Base-by-base conservation (phyloP, 2,329 filamentous ascomycete species). In the Claviceps sp. region DNA sequence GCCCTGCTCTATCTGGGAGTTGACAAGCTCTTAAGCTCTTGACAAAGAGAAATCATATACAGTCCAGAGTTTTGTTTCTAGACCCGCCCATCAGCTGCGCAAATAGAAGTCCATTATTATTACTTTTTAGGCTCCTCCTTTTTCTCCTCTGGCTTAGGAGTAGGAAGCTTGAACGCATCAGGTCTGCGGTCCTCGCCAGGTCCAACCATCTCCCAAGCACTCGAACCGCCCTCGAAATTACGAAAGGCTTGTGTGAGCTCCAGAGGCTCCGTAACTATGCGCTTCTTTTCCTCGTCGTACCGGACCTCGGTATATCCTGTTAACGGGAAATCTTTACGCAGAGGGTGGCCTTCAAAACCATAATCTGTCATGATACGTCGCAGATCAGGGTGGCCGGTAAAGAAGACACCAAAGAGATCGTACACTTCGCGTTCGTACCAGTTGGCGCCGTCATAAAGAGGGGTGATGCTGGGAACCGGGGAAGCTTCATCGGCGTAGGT, bases 241-340 rank as follows among this genome's bases (percentile, higher is more conserved):
- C 93, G 84, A 82, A 94, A 98, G 7, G 94, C 93, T 72, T 98
- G 93, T 14, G 93, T 97, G 70, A 98, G 80, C 75, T 98, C 93
- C 48, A 98, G 77, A 42, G 94, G 93, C 77, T 98, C 94, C 37
- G 94, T 91, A 55, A 98, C 91, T 66, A 98, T 96, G 56, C 93
- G 82, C 82, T 98, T 98, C 87, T 96, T 98, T 79, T 98, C 94
- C 73, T 98, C 93, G 61, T 98, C 93, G 66, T 94, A 98, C 65
- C 93, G 81, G 60, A 98, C 85, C 75, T 98, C 94, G 38, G 93
- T 98, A 75, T 98, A 98, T 47, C 93, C 93, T 2, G 93, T 96
- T 68, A 98, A 73, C 22, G 93, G 93, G 75, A 98, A 98, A 68
- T 98, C 93, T 75, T 98, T 98, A 65, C 94, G 82, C 66, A 98